Percentiles rank a stretch among this genome's conserved stretches.
phyloP scores from a whole-genome alignment of 176 grass and related monocot species.

The Hordeum marinum region DNA sequence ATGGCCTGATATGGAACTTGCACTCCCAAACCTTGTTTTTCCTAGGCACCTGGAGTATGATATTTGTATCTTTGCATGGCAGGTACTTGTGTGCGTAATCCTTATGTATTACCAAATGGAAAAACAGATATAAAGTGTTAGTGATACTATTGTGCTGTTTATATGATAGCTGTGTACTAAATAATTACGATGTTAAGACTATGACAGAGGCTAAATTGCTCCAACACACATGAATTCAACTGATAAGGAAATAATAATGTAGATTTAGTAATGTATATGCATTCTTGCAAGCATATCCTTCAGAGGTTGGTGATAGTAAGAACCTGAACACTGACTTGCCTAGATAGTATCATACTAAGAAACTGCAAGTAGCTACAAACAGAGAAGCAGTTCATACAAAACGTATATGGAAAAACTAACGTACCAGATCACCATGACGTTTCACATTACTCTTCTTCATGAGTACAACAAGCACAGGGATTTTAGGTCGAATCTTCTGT shows the following conservation, averaged over 20 bases:
- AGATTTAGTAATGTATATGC: neutral
- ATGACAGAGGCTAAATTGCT: neutral
- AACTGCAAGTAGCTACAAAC: neutral
- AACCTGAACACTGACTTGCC: neutral
- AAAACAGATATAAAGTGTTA: neutral
- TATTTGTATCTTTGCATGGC: neutral
- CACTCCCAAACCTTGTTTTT: constrained; percentile 39
- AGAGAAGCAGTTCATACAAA: neutral
- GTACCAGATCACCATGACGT: neutral
- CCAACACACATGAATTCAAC: neutral
- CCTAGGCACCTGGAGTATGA: constrained; percentile 19
- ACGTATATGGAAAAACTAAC: neutral
- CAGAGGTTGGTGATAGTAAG: neutral
- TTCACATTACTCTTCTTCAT: constrained; percentile 15
- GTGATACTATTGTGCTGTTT: neutral
- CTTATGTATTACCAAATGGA: constrained; percentile 23
- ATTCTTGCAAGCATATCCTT: neutral
- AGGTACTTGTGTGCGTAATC: constrained; percentile 23
- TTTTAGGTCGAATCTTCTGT: neutral
- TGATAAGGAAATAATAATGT: neutral
- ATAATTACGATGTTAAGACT: neutral
- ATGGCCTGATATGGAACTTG: neutral
- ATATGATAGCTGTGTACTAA: neutral
- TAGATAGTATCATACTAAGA: neutral
- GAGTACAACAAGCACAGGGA: constrained; percentile 2